These are phyloP conservation scores for Phaeophleospora eucalypticola DNA, from an alignment of 2,329 filamentous ascomycete genomes.

Conservation along the genomic window DNA sequence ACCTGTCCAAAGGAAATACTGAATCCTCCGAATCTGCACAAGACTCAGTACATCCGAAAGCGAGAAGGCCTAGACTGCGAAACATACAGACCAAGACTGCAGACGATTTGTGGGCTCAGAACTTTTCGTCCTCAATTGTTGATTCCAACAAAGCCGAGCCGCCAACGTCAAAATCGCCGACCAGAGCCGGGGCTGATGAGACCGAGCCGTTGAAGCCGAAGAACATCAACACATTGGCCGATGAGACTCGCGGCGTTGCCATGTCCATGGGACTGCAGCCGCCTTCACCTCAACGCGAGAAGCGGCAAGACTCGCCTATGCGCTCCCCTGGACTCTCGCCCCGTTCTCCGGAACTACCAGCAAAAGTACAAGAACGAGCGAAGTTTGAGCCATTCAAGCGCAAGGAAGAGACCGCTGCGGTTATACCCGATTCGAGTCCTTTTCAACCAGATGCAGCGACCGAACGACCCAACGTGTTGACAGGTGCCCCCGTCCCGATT, in stretches of 20 bases:
- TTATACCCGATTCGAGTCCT: conserved; percentile 18
- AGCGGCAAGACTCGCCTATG: conserved; percentile 19
- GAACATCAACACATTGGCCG: conserved; percentile 24
- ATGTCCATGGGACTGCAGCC: conserved; percentile 20
- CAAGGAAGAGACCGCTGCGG: conserved; percentile 8
- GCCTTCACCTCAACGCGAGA: conserved; percentile 15
- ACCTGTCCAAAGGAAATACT: not conserved
- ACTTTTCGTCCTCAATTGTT: conserved; percentile 15
- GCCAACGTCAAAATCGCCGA: conserved; percentile 10
- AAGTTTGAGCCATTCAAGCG: not conserved
- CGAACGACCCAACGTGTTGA: conserved; percentile 9
- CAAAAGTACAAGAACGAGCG: not conserved
- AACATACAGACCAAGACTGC: conserved; percentile 6
- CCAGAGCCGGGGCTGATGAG: conserved; percentile 19
- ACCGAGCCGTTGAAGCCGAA: conserved; percentile 29
- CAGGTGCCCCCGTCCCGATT: conserved; percentile 7
- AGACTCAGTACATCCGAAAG: not conserved
- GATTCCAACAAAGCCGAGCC: conserved; percentile 8
- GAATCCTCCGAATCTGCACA: not conserved
- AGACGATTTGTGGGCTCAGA: conserved; percentile 25
- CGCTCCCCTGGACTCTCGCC: conserved; percentile 10
- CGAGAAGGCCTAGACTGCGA: conserved; percentile 3
- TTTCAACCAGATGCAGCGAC: conserved; percentile 15
- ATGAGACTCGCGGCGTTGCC: conserved; percentile 11
- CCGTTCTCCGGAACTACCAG: conserved; percentile 5